phyloP scores from a whole-genome alignment of 1,284 basidiomycete genomes.

The Papiliotrema flavescens region DNA sequence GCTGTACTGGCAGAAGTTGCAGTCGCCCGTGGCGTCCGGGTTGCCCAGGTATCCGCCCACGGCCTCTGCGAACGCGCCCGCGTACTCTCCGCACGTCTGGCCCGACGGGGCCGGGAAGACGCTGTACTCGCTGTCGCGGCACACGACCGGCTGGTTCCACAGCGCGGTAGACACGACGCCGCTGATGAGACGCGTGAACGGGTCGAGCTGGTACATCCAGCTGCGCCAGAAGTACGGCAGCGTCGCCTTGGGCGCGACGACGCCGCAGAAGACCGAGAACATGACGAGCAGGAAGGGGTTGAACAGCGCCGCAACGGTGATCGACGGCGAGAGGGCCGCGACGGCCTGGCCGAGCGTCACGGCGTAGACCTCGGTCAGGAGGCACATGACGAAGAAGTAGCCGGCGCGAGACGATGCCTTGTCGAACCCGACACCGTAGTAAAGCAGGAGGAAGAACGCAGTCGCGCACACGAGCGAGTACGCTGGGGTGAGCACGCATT shows the following conservation, averaged over 20 bases:
- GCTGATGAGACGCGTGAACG: constrained; percentile 65
- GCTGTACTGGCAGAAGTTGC: constrained; percentile 47
- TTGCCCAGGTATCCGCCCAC: constrained; percentile 79
- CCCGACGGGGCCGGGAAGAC: constrained; percentile 68
- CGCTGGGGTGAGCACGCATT: constrained; percentile 4
- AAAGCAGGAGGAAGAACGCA: constrained; percentile 65
- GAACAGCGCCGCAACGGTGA: constrained; percentile 69
- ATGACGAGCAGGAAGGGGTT: constrained; percentile 72
- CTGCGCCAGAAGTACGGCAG: constrained; percentile 68
- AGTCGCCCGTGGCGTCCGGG: constrained; percentile 47
- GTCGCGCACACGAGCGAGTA: constrained; percentile 60
- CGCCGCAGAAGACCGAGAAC: constrained; percentile 71
- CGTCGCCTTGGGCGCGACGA: constrained; percentile 62
- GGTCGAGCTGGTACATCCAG: constrained; percentile 51
- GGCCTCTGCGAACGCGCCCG: constrained; percentile 59
- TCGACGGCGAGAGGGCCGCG: constrained; percentile 62
- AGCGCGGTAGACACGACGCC: constrained; percentile 76
- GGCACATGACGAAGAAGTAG: constrained; percentile 57
- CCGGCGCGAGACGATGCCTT: constrained; percentile 28
- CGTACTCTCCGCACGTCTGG: constrained; percentile 71
- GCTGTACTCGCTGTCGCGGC: constrained; percentile 64
- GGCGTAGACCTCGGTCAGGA: constrained; percentile 71
- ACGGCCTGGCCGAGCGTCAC: constrained; percentile 68
- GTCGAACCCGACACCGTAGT: constrained; percentile 43
- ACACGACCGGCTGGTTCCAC: constrained; percentile 65